Base-by-base conservation (phyloP, 352 stramenopile species). In the Phytophthora chlamydospora region DNA sequence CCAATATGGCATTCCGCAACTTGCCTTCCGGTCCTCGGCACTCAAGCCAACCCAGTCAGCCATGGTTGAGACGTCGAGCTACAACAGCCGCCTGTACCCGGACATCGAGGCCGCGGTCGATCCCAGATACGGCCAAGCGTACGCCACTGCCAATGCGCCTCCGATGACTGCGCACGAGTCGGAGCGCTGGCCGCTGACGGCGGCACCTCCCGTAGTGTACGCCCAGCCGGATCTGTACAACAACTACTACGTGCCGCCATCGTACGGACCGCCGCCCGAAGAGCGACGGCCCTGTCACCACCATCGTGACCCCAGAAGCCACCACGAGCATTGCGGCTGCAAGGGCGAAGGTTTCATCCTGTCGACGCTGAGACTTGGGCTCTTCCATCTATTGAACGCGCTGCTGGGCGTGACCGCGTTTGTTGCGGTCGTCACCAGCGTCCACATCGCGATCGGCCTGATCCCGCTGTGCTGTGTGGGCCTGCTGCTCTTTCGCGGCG, bases 401-500 rank as follows among this genome's bases (percentile, higher is more conserved):
- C 48, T 87, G 16, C 60, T 93, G n/a, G 81, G 78, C 10, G 73
- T 88, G 24, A 44, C 52, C 0, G 75, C 63, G 6, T 90, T 91
- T 59, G 48, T 58, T 11, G 34, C 84, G 4, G 71, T 91, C 13
- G 58, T 89, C 50, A 62, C 66, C 11, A 70, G 76, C 2, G 56
- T 78, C 4, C 68, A 72, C 19, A 32, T 79, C 8, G 62, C 68
- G 13, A 48, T 83, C 34, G 77, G 68, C 0, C 40, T 91, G 17
- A 58, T 91, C 4, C 81, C 83, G 21, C 36, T 90, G 29, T 90
- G 79, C 45, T 93, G 83, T 43, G 58, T 91, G 44, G 83, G 83
- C 9, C 47, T 93, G 21, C 35, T 88, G n/a, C 36, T 90, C 6
- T 83, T 91, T 55, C 76, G 78, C 14, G 44, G 76, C 2, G 56